Conservation (phyloP, 225 moss, liverwort and hornwort genomes). For the Pseudoscleropodium purum region DNA sequence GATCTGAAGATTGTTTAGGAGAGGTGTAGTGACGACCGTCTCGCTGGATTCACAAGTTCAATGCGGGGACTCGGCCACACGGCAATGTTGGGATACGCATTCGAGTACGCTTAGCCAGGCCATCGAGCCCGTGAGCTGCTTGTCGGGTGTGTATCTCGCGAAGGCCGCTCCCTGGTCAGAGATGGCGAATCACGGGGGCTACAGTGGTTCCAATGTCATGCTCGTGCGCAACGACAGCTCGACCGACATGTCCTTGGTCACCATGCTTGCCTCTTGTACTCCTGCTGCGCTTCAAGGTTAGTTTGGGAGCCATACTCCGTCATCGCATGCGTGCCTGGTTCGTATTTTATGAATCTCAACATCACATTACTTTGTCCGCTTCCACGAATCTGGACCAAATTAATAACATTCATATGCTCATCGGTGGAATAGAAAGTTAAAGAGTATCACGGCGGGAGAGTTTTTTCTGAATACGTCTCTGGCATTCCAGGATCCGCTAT, state of each 20-base stretch:
- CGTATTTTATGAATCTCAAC: neutral
- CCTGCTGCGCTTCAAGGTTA: slow-evolving; percentile 49
- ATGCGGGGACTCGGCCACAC: slow-evolving; percentile 10
- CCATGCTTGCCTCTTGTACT: slow-evolving; percentile 81
- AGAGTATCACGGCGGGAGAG: neutral
- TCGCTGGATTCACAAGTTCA: slow-evolving; percentile 34
- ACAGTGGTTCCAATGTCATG: slow-evolving; percentile 60
- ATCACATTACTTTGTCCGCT: neutral
- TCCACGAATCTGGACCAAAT: neutral
- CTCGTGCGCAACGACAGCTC: slow-evolving; percentile 78
- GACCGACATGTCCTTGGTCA: slow-evolving; percentile 57
- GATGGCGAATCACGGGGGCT: slow-evolving; percentile 21
- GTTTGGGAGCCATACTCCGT: neutral
- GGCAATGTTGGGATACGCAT: slow-evolving; percentile 34
- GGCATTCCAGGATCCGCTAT: neutral
- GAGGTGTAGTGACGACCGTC: neutral
- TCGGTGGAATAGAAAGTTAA: neutral
- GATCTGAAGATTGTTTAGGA: slow-evolving; percentile 5
- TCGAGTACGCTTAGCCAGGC: slow-evolving; percentile 1
- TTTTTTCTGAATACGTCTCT: neutral
- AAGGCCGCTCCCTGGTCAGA: slow-evolving; percentile 7
- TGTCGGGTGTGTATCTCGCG: neutral
- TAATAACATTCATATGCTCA: neutral
- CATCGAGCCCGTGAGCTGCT: neutral
- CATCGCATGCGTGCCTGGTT: neutral